Evolutionary conservation across 257 asterid species (phyloP), one percentile per base, ranked within the genome.

Genomic region (Eustoma russellianum): DNA sequence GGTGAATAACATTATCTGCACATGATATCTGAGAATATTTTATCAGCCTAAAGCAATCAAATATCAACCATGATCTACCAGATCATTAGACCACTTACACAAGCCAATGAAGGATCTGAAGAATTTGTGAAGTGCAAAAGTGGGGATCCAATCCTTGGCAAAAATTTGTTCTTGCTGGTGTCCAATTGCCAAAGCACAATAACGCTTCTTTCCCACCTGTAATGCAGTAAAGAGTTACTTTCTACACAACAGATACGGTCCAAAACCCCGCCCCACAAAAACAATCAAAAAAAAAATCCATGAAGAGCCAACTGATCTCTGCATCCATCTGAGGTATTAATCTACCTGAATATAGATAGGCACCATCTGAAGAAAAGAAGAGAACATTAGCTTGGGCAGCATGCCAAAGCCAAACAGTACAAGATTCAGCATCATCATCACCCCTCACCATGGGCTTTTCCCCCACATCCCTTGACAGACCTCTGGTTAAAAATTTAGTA

Each of bases 331-430:
- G 14, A 60, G 38, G 1, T 43, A 61, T 13, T 49, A 12, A 9
- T 45, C 17, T 80, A 92, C 98, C 98, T 77, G 98, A 92, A 69
- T 79, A 92, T 61, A 92, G 70, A 76, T 92, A 80, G 48, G 94
- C 93, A 64, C 97, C 98, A 62, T 92, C 97, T 5, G 93, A 68
- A 59, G 98, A 92, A 71, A 92, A 92, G 85, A 85, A 83, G 40
- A 92, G 83, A 45, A 77, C 68, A 67, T 79, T 79, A 62, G 88
- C 93, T 80, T 67, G 80, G 52, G 93, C 64, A 72, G 98, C 81
- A 74, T 92, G 98, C 97, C 98, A 92, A 68, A 88, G 98, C 90
- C 94, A 83, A 48, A 94, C 85, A 64, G 95, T 81, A 74, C 97
- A 92, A 38, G 93, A 79, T 62, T 80, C 93, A 18, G 97, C 90